These are phyloP conservation scores for Salisapilia sapeloensis DNA, from an alignment of 352 stramenopile genomes.

Conservation along the genomic window DNA sequence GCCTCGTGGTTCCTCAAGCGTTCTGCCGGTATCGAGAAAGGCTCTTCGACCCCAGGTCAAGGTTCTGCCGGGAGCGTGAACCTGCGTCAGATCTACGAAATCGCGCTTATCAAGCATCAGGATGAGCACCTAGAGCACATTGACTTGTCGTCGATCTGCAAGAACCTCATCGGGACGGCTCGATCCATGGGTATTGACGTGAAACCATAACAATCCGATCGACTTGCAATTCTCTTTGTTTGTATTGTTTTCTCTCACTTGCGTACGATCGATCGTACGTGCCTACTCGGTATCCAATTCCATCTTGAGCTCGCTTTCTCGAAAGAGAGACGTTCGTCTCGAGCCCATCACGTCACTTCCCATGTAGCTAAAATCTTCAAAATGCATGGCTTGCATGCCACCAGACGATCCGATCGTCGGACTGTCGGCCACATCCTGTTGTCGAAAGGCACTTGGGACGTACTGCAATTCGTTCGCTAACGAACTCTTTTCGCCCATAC, in stretches of 20 bases:
- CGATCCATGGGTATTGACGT: conserved; percentile 87
- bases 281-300: conserved; percentile 46
- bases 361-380: conserved; percentile 81
- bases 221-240: background rate
- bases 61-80: conserved; percentile 72
- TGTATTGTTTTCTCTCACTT: background rate
- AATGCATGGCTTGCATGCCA: conserved; percentile 61
- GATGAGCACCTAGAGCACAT: conserved; percentile 90
- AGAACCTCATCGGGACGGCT: conserved; percentile 85
- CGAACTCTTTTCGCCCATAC: conserved; percentile 22
- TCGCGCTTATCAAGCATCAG: conserved; percentile 94
- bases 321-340: conserved; percentile 63
- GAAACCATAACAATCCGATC: conserved; percentile 16
- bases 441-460: conserved; percentile 64
- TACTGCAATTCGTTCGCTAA: conserved; percentile 53
- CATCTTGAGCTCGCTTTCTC: conserved; percentile 75
- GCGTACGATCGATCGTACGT: background rate
- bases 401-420: conserved; percentile 38
- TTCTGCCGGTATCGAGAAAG: conserved; percentile 71
- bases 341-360: conserved; percentile 74
- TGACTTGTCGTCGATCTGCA: conserved; percentile 82
- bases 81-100: conserved; percentile 95
- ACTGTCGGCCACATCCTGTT: conserved; percentile 71
- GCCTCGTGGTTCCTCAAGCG: conserved; percentile 90
- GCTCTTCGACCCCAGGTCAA: conserved; percentile 58